A percentile compares a stretch with the other conserved stretches of the same genome.
Evolutionary conservation across 176 grass and related monocot species (phyloP).

Genomic region (barley (Hordeum vulgare)): MorexV3_pseudomolecules_assembly NC_058522.1:586134109-586134608

Average conservation of each 20-base stretch:
- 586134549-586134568: not conserved
- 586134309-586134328: no score
- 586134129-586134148: not conserved
- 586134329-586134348: not conserved
- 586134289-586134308: not conserved
- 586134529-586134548: not conserved
- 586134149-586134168: not conserved
- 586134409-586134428: not conserved
- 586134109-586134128: not conserved
- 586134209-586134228: not conserved
- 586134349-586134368: not conserved
- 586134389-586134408: not conserved
- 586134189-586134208: not conserved
- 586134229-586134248: not conserved
- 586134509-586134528: not conserved
- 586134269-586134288: not conserved
- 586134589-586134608: not conserved
- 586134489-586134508: not conserved
- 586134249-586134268: not conserved
- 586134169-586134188: not conserved
- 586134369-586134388: not conserved
- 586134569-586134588: not conserved
- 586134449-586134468: not conserved
- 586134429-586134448: not conserved
- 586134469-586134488: not conserved